Percentiles rank a stretch among this genome's conserved stretches.
Conservation (phyloP, 176 grass and related monocot species). For the Oryza glumipatula region DNA sequence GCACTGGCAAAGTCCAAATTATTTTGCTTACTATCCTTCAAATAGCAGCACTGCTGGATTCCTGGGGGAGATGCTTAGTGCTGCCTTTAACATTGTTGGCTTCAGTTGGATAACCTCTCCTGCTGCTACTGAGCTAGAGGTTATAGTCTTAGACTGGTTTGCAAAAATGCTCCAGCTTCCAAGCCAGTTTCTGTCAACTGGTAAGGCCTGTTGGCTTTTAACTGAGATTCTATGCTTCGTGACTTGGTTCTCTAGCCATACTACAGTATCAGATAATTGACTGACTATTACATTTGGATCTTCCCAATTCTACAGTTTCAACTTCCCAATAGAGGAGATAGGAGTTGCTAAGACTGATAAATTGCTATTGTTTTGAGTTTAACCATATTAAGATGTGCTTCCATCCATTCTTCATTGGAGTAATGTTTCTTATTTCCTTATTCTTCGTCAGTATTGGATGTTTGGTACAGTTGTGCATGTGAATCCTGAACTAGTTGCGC, state of each 20-base stretch:
- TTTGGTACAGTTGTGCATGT: constrained; percentile 3
- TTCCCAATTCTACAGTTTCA: neutral
- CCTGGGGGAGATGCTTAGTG: constrained; percentile 78
- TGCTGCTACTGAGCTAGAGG: constrained; percentile 76
- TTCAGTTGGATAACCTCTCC: constrained; percentile 89
- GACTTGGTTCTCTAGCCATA: constrained; percentile 15
- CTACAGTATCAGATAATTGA: neutral
- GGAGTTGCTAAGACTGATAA: neutral
- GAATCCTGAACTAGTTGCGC: constrained; percentile 8
- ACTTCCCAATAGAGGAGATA: neutral
- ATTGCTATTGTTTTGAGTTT: neutral
- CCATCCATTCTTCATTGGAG: neutral
- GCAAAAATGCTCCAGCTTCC: constrained; percentile 69
- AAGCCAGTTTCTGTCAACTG: constrained; percentile 55
- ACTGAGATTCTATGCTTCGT: neutral
- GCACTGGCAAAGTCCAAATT: constrained; percentile 85
- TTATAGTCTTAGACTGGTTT: constrained; percentile 78
- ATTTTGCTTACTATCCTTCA: constrained; percentile 64
- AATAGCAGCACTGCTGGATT: constrained; percentile 84
- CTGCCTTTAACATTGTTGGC: constrained; percentile 70
- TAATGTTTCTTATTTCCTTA: neutral
- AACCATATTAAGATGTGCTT: neutral
- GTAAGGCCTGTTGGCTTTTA: constrained; percentile 30
- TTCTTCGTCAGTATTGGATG: neutral
- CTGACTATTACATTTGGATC: neutral